These are phyloP conservation scores for Fusarium oxysporum DNA, from an alignment of 2,329 filamentous ascomycete genomes.

Conservation along the genomic window DNA sequence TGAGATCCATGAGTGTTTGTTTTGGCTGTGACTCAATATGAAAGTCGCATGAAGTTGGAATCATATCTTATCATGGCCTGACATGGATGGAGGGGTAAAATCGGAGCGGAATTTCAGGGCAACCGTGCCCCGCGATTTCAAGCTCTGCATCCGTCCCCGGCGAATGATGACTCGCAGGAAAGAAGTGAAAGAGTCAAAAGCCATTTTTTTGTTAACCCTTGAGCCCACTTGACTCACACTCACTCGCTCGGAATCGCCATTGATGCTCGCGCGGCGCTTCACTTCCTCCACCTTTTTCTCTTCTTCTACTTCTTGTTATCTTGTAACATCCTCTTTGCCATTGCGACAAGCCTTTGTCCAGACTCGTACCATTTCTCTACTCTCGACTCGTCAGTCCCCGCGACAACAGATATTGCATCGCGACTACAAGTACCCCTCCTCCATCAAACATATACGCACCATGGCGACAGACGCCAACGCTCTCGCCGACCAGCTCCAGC, in stretches of 20 bases:
- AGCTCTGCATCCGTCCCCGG: constrained; percentile 12
- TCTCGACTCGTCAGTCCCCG: constrained; percentile 4
- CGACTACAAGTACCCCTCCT: constrained; percentile 22
- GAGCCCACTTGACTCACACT: constrained; percentile 48
- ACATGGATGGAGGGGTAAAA: constrained; percentile 33
- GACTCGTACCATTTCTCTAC: constrained; percentile 8
- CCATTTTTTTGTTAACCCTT: constrained; percentile 44
- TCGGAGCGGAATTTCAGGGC: constrained; percentile 34
- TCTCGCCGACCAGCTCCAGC: constrained; percentile 44
- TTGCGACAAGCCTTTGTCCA: constrained; percentile 13
- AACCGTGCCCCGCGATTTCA: constrained; percentile 37
- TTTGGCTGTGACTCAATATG: not conserved
- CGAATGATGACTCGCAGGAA: constrained; percentile 36
- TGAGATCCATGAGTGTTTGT: not conserved
- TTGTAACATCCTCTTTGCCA: constrained; percentile 17
- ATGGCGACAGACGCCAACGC: constrained; percentile 40
- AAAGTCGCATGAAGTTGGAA: not conserved
- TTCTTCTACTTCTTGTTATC: constrained; percentile 32
- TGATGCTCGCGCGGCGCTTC: constrained; percentile 46
- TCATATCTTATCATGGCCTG: constrained; percentile 4
- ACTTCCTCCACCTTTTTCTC: constrained; percentile 39
- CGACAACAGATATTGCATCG: constrained; percentile 11
- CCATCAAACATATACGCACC: constrained; percentile 18
- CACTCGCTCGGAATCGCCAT: constrained; percentile 36
- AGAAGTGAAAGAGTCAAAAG: constrained; percentile 35